Conservation (phyloP, 2,329 filamentous ascomycete genomes). For the Pseudocercospora eumusae region DNA sequence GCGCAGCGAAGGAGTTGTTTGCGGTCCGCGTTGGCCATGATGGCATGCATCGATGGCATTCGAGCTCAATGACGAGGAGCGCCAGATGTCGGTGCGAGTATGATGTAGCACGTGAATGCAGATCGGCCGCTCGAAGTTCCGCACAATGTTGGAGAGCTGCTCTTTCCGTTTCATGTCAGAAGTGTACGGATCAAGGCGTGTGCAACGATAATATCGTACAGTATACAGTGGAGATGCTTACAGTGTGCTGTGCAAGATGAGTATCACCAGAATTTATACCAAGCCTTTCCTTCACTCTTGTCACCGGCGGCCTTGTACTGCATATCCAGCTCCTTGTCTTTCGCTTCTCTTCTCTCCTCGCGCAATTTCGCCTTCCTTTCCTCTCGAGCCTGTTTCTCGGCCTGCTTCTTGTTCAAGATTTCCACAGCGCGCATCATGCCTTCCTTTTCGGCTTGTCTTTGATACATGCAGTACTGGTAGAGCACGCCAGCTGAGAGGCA, state of each 20-base stretch:
- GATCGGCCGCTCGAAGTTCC: background rate
- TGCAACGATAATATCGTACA: background rate
- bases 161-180: background rate
- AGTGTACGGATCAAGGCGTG: background rate
- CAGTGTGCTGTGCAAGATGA: background rate
- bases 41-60: background rate
- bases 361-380: constrained; percentile 45
- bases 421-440: constrained; percentile 86
- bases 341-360: constrained; percentile 45
- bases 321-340: constrained; percentile 48
- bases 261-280: constrained; percentile 42
- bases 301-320: constrained; percentile 35
- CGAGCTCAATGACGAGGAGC: background rate
- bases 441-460: constrained; percentile 70
- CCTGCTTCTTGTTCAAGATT: constrained; percentile 72
- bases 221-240: background rate
- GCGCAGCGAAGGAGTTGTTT: background rate
- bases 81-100: background rate
- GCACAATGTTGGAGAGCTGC: background rate
- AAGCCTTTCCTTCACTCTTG: constrained; percentile 33
- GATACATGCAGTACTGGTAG: constrained; percentile 82
- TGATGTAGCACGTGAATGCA: background rate
- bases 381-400: constrained; percentile 58
- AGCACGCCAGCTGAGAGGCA: constrained; percentile 67
- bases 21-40: background rate